A percentile compares a stretch with the other conserved stretches of the same genome.
These are phyloP conservation scores for Botryotinia convoluta DNA, from an alignment of 2,329 filamentous ascomycete genomes.

Conservation along the genomic window DNA sequence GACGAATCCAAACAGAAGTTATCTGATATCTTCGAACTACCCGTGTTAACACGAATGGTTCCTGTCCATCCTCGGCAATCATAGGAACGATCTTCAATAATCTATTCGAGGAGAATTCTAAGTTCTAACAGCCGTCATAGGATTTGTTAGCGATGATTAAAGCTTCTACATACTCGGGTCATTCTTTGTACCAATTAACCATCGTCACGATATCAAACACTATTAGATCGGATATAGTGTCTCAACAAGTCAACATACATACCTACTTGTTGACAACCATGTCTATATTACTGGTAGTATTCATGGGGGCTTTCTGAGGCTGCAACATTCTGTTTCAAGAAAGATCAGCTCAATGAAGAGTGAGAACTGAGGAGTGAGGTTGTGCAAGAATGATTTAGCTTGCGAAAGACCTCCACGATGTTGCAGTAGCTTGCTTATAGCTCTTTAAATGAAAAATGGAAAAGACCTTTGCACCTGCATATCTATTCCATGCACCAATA, in stretches of 20 bases:
- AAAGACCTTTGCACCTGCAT: constrained; percentile 10
- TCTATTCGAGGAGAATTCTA: neutral
- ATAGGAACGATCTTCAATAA: neutral
- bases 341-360: constrained; percentile 2
- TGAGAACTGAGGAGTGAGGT: neutral
- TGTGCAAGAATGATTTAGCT: neutral
- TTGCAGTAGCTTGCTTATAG: neutral
- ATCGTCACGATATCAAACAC: neutral
- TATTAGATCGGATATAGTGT: neutral
- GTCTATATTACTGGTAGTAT: neutral
- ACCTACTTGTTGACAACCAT: neutral
- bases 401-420: neutral
- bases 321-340: constrained; percentile 9
- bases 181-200: neutral
- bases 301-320: neutral
- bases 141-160: neutral
- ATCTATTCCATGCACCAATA: neutral
- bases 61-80: neutral
- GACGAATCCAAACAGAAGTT: neutral
- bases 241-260: neutral
- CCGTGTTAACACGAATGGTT: neutral
- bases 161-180: neutral
- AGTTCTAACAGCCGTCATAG: neutral
- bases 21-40: neutral
- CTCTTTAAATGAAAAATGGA: neutral